Evolutionary conservation across 2,329 filamentous ascomycete genomes (phyloP).

Genomic region (Cercospora citrullina): DNA sequence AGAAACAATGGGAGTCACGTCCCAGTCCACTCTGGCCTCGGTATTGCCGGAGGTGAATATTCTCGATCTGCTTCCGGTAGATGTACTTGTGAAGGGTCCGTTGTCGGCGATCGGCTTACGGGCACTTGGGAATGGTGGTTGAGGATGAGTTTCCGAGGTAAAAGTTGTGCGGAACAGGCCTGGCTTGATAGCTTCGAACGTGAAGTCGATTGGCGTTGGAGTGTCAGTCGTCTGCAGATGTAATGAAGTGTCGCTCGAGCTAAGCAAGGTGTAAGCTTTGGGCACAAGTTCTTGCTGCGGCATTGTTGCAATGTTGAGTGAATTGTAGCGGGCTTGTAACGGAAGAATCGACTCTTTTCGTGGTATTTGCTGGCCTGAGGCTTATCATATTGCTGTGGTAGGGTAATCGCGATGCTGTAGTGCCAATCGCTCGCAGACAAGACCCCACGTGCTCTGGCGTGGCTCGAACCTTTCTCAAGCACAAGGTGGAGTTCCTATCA

Average conservation of each 20-base stretch:
- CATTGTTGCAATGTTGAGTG: slow-evolving; percentile 35
- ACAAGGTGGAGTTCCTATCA: not conserved
- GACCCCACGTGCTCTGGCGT: not conserved
- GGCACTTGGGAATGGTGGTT: slow-evolving; percentile 66
- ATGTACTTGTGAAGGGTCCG: slow-evolving; percentile 22
- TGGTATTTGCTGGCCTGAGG: not conserved
- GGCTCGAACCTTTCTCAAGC: not conserved
- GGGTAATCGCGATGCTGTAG: not conserved
- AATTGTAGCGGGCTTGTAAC: not conserved
- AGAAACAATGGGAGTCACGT: slow-evolving; percentile 58
- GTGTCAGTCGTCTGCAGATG: slow-evolving; percentile 47
- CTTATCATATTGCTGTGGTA: not conserved
- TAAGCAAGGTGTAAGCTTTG: slow-evolving; percentile 40
- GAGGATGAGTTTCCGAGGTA: slow-evolving; percentile 59
- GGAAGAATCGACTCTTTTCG: not conserved
- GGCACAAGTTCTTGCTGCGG: slow-evolving; percentile 52
- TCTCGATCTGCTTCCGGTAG: slow-evolving; percentile 37
- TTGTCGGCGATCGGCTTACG: slow-evolving; percentile 41
- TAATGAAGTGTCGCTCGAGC: slow-evolving; percentile 37
- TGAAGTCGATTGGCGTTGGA: slow-evolving; percentile 54
- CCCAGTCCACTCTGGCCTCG: slow-evolving; percentile 61
- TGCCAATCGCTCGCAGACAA: not conserved
- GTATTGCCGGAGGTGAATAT: slow-evolving; percentile 48
- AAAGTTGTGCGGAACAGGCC: slow-evolving; percentile 70
- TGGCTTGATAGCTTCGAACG: slow-evolving; percentile 61